phyloP scores from a whole-genome alignment of 139 green algal species.

The Auxenochlorella protothecoides region DNA sequence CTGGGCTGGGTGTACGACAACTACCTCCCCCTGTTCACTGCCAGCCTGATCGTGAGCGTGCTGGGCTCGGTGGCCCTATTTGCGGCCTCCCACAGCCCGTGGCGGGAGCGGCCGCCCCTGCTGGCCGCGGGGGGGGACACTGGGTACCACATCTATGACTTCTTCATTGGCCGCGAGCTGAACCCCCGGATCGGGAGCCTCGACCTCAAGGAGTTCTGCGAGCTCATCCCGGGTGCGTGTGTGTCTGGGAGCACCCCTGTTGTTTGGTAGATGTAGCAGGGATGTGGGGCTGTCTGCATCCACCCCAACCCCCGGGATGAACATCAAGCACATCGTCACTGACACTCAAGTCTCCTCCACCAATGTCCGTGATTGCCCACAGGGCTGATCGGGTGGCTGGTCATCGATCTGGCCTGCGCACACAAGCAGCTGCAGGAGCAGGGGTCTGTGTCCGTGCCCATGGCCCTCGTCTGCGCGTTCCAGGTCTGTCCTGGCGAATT shows the following conservation, averaged over 20 bases:
- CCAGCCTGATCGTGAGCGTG: constrained; percentile 43
- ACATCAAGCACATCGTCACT: no score
- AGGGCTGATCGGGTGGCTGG: constrained; percentile 39
- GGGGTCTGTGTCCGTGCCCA: constrained; percentile 44
- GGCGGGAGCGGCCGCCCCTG: constrained; percentile 12
- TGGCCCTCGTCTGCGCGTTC: constrained; percentile 77
- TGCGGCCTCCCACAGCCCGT: constrained; percentile 34
- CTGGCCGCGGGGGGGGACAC: constrained; percentile 45
- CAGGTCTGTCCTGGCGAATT: constrained; percentile 25
- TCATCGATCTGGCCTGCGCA: constrained; percentile 51
- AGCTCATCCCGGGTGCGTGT: constrained; percentile 69
- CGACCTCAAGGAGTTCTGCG: constrained; percentile 90
- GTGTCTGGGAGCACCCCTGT: neutral
- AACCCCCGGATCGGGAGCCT: constrained; percentile 67
- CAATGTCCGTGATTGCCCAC: neutral
- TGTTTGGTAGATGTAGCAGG: neutral
- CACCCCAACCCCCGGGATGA: neutral
- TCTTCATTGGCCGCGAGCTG: constrained; percentile 87
- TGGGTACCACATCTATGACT: constrained; percentile 62
- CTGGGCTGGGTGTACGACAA: constrained; percentile 67
- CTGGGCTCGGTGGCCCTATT: constrained; percentile 56
- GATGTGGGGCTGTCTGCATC: neutral
- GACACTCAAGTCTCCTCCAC: neutral
- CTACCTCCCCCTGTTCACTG: constrained; percentile 67
- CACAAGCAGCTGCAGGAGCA: constrained; percentile 47